These are phyloP conservation scores for Paramarasmius palmivorus DNA, from an alignment of 1,284 basidiomycete species.

Conservation along the genomic window DNA sequence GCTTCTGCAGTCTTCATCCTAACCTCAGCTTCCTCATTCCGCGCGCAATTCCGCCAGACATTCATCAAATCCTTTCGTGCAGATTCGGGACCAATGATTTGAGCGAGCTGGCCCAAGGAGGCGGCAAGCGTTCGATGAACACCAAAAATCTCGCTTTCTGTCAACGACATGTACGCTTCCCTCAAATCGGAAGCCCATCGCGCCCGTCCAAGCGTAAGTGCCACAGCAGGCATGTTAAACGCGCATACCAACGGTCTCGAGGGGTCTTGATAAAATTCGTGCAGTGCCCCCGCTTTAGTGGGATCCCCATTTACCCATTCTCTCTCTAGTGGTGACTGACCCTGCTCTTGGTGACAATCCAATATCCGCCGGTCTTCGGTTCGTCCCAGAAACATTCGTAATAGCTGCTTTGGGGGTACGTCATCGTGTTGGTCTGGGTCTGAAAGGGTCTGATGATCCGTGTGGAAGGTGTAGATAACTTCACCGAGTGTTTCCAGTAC, in stretches of 20 bases:
- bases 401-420: conserved; percentile 75
- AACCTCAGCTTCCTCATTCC: conserved; percentile 66
- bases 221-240: conserved; percentile 94
- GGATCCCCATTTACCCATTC: conserved; percentile 8
- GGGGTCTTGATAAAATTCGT: conserved; percentile 52
- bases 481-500: conserved; percentile 92
- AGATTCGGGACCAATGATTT: conserved; percentile 76
- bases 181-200: conserved; percentile 79
- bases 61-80: conserved; percentile 73
- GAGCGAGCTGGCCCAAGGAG: conserved; percentile 87
- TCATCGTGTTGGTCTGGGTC: conserved; percentile 40
- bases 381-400: conserved; percentile 75
- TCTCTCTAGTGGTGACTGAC: conserved; percentile 11
- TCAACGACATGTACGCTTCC: conserved; percentile 67
- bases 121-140: conserved; percentile 83
- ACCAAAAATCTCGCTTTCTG: conserved; percentile 56
- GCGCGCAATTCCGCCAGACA: conserved; percentile 68
- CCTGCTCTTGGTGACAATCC: conserved; percentile 31
- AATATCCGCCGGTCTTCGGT: conserved; percentile 40
- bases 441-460: not conserved
- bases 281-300: conserved; percentile 27
- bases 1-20: conserved; percentile 70
- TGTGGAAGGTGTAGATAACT: conserved; percentile 83
- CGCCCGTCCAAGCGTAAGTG: conserved; percentile 75
- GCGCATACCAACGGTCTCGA: conserved; percentile 87